Conservation (phyloP, 305 asterid species). For the Solanum aculeatissimum region DNA sequence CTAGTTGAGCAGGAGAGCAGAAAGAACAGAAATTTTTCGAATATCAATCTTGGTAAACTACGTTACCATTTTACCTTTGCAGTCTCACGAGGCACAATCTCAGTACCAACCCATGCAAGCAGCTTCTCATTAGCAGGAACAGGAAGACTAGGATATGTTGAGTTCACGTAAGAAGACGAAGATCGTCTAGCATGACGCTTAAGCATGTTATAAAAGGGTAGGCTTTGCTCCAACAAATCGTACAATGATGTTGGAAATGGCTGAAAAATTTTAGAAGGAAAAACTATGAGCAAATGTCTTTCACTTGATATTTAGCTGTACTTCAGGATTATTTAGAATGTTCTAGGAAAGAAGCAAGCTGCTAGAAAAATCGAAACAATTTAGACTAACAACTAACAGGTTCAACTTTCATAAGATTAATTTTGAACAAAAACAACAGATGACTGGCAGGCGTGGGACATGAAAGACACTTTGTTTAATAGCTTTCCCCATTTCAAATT, state of each 20-base stretch:
- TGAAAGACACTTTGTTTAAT: not conserved
- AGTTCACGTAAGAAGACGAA: slow-evolving; percentile 2
- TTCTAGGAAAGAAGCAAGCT: not conserved
- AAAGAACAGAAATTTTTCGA: not conserved
- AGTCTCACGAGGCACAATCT: slow-evolving; percentile 79
- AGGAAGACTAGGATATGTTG: slow-evolving; percentile 44
- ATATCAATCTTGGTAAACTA: not conserved
- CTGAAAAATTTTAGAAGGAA: slow-evolving; percentile 28
- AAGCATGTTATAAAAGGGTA: slow-evolving; percentile 81
- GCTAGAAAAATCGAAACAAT: not conserved
- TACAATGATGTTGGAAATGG: slow-evolving; percentile 61
- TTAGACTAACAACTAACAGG: not conserved
- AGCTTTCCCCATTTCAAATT: not conserved
- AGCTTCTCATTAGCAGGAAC: slow-evolving; percentile 74
- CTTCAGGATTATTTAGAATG: not conserved
- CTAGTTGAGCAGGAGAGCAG: not conserved
- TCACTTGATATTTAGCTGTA: not conserved
- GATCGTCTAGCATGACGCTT: slow-evolving; percentile 27
- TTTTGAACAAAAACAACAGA: not conserved
- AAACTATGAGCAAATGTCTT: not conserved
- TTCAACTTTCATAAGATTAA: not conserved
- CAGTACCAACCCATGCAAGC: slow-evolving; percentile 89
- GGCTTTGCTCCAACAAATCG: slow-evolving; percentile 76
- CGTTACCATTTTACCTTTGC: slow-evolving; percentile 43
- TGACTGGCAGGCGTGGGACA: not conserved